Evolutionary conservation across 2,329 filamentous ascomycete genomes (phyloP).

Genomic region (Hypoxylon sp.): DNA sequence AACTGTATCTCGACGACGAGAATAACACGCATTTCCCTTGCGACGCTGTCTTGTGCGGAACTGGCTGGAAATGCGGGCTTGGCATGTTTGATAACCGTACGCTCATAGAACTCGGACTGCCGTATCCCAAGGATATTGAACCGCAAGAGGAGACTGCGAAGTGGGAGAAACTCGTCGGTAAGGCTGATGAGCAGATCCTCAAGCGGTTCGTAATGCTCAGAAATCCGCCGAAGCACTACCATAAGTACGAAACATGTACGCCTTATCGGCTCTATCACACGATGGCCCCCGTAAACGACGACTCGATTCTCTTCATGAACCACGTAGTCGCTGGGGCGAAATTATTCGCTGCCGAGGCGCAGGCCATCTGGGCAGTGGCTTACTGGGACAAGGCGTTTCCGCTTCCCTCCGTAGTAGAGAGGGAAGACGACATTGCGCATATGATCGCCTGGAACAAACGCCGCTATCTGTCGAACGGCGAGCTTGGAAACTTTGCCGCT

Average conservation of each 20-base stretch:
- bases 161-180: constrained; percentile 47
- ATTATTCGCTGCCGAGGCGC: constrained; percentile 48
- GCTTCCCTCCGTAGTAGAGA: constrained; percentile 42
- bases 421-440: constrained; percentile 45
- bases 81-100: constrained; percentile 47
- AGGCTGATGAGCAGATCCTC: constrained; percentile 47
- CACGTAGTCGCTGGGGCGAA: constrained; percentile 47
- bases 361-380: constrained; percentile 50
- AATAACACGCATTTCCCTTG: constrained; percentile 42
- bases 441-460: constrained; percentile 50
- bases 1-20: constrained; percentile 24
- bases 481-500: constrained; percentile 47
- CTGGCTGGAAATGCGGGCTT: constrained; percentile 47
- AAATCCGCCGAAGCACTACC: constrained; percentile 48
- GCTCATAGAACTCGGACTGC: constrained; percentile 45
- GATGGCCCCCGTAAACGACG: constrained; percentile 49
- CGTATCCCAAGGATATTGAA: constrained; percentile 34
- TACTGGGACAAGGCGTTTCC: constrained; percentile 48
- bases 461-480: constrained; percentile 50
- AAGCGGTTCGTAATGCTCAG: constrained; percentile 47
- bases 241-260: constrained; percentile 42
- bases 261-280: constrained; percentile 49
- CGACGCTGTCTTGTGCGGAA: constrained; percentile 50
- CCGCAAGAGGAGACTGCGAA: constrained; percentile 37
- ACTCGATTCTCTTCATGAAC: constrained; percentile 50